Evolutionary conservation across 176 grass and related monocot species (phyloP).

Genomic region (Aechmea fasciata): DNA sequence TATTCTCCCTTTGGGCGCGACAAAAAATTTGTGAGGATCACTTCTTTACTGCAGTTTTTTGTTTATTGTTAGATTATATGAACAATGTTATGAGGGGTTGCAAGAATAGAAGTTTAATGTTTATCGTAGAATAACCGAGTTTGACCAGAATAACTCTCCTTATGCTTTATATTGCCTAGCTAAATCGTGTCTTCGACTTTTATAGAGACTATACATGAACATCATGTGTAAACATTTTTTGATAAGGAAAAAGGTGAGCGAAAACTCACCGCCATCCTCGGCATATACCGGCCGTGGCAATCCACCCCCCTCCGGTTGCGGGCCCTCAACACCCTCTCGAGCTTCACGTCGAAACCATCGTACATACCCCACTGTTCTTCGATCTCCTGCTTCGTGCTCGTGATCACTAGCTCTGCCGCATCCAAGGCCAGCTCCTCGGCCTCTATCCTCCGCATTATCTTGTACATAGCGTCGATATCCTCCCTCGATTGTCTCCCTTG

Average conservation of each 20-base stretch:
- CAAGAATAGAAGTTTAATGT: too few relatives aligned
- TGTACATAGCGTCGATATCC: constrained; percentile 64
- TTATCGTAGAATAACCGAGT: too few relatives aligned
- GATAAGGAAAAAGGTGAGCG: constrained; percentile 16
- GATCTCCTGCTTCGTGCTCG: constrained; percentile 82
- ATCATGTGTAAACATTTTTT: not conserved
- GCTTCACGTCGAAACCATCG: constrained; percentile 71
- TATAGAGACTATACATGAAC: not conserved
- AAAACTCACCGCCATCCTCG: constrained; percentile 65
- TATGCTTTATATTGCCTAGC: too few relatives aligned
- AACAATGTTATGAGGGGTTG: too few relatives aligned
- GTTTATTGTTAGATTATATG: too few relatives aligned
- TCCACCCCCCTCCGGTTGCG: constrained; percentile 46
- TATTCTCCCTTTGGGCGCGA: too few relatives aligned
- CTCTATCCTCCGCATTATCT: constrained; percentile 83
- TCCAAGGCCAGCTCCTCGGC: constrained; percentile 80
- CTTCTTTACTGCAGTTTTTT: too few relatives aligned
- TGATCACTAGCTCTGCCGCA: constrained; percentile 73
- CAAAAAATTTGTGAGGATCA: too few relatives aligned
- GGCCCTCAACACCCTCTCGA: constrained; percentile 51
- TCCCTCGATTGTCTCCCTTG: constrained; percentile 76
- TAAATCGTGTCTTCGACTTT: too few relatives aligned
- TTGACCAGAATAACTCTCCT: too few relatives aligned
- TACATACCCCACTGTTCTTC: constrained; percentile 80
- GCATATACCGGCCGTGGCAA: constrained; percentile 66